These are phyloP conservation scores for Solanum neorickii DNA, from an alignment of 257 asterid species.

Conservation along the genomic window DNA sequence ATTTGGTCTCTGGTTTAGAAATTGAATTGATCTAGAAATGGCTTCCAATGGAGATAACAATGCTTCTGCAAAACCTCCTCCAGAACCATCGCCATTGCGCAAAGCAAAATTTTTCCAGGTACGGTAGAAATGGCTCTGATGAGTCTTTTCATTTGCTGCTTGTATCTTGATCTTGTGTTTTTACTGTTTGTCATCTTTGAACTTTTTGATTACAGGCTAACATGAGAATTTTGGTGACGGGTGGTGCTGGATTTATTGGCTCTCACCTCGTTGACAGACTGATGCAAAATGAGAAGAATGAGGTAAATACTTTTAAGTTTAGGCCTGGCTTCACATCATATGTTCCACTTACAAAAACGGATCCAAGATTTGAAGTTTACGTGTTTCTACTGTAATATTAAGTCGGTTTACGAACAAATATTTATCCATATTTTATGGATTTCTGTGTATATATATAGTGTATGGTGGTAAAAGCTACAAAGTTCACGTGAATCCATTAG, in stretches of 20 bases:
- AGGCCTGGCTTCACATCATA: not conserved
- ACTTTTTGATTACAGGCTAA: slow-evolving; percentile 49
- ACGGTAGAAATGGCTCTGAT: not conserved
- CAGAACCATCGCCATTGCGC: slow-evolving; percentile 92
- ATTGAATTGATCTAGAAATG: slow-evolving; percentile 30
- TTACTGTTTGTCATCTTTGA: not conserved
- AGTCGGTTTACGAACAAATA: not conserved
- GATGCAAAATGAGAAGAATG: slow-evolving; percentile 93
- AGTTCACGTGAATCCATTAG: not conserved
- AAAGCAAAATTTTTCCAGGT: slow-evolving; percentile 90
- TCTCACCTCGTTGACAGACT: slow-evolving; percentile 94
- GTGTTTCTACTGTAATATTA: not conserved
- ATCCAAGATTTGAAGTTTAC: not conserved
- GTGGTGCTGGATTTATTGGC: slow-evolving; percentile 99
- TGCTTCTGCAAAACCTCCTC: slow-evolving; percentile 68
- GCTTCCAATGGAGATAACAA: slow-evolving; percentile 58
- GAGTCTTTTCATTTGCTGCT: not conserved
- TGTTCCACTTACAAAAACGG: not conserved
- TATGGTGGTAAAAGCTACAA: not conserved
- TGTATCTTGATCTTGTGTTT: not conserved
- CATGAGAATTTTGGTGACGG: slow-evolving; percentile 93
- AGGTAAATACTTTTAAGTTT: slow-evolving; percentile 28
- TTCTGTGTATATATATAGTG: not conserved
- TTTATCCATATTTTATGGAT: not conserved
- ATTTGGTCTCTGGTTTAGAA: slow-evolving; percentile 1